phyloP scores from a whole-genome alignment of 139 green algal species.

The Microglena sp. region DNA sequence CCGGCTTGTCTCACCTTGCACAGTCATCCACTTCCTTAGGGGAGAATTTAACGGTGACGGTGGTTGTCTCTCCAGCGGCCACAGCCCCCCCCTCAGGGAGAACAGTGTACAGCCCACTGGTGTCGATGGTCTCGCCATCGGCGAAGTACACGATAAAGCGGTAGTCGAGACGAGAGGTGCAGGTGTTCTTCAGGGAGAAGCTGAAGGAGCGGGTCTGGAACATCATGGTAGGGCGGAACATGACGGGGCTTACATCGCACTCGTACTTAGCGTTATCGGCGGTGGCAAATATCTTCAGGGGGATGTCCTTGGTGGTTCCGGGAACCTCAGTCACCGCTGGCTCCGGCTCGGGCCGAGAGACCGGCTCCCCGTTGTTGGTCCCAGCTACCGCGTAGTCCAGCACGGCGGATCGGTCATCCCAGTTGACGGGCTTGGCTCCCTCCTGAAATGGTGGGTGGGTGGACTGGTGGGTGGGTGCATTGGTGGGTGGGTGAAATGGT shows the following conservation, averaged over 20 bases:
- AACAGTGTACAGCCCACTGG: conserved; percentile 38
- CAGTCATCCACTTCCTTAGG: conserved; percentile 62
- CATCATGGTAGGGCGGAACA: conserved; percentile 76
- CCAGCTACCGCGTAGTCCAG: conserved; percentile 5
- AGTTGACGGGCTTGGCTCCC: conserved; percentile 19
- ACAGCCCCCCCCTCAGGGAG: conserved; percentile 34
- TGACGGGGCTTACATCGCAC: conserved; percentile 40
- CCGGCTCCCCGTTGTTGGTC: conserved; percentile 1
- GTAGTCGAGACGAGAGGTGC: conserved; percentile 44
- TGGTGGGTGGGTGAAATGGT: too few species aligned
- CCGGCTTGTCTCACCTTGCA: too few species aligned
- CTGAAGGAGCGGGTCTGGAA: conserved; percentile 62
- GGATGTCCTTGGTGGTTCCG: conserved; percentile 25
- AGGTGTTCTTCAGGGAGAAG: conserved; percentile 63
- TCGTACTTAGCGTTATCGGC: conserved; percentile 43
- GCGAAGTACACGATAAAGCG: conserved; percentile 10
- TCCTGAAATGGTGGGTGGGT: too few species aligned
- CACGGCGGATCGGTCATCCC: conserved; percentile 35
- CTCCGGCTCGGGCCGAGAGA: conserved; percentile 20
- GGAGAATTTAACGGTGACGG: conserved; percentile 58
- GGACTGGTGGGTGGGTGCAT: too few species aligned
- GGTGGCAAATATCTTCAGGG: conserved; percentile 37
- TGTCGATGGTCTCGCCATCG: conserved; percentile 17
- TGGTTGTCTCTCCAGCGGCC: conserved; percentile 18
- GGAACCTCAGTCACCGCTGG: conserved; percentile 29